Evolutionary conservation across 306 rosid species (phyloP).

Genomic region (Vicia villosa): DNA sequence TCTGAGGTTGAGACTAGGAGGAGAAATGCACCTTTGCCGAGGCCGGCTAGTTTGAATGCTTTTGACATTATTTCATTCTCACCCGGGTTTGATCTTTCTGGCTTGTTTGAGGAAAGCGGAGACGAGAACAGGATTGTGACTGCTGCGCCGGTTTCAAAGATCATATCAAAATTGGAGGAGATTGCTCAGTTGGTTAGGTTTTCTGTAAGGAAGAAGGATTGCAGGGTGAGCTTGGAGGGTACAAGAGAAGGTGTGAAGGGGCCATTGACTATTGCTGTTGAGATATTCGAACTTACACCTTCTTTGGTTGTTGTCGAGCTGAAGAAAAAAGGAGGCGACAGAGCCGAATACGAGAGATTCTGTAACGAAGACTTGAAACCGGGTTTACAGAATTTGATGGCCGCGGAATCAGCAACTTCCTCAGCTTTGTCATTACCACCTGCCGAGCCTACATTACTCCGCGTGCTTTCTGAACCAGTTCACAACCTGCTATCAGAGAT

Average conservation of each 20-base stretch:
- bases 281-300: conserved; percentile 83
- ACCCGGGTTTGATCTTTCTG: conserved; percentile 76
- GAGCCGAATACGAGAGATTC: conserved; percentile 70
- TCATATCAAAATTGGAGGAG: conserved; percentile 84
- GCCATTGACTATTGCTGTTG: conserved; percentile 86
- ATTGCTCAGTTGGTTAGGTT: conserved; percentile 76
- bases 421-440: conserved; percentile 41
- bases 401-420: conserved; percentile 52
- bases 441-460: conserved; percentile 28
- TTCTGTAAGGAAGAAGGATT: conserved; percentile 84
- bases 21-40: conserved; percentile 40
- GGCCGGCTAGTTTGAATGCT: conserved; percentile 89
- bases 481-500: not conserved
- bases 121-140: conserved; percentile 80
- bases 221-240: conserved; percentile 87
- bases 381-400: conserved; percentile 61
- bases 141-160: conserved; percentile 65
- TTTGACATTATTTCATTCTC: conserved; percentile 88
- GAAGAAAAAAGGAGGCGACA: conserved; percentile 88
- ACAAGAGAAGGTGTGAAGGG: conserved; percentile 77
- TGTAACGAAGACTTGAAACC: conserved; percentile 67
- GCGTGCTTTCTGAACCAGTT: conserved; percentile 37
- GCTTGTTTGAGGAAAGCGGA: conserved; percentile 84
- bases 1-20: conserved; percentile 44
- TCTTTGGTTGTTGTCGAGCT: conserved; percentile 83